Evolutionary conservation across 495 filamentous ascomycete species (phyloP), one percentile per base, ranked within the genome.

Genomic region (Aspergillus kassunensis): DNA sequence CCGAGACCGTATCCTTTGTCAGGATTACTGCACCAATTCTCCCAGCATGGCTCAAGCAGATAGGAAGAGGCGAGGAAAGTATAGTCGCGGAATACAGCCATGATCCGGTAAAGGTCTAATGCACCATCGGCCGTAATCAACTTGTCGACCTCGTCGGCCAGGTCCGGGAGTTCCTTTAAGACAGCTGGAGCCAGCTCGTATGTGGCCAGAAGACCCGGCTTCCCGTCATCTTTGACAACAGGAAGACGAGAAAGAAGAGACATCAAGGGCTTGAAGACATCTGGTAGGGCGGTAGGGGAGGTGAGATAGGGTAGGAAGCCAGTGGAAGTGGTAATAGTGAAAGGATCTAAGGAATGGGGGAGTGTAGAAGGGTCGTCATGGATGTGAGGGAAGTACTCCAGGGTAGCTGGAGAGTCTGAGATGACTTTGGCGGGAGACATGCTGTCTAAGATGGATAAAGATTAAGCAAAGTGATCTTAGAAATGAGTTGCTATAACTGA

Each of bases 11-110:
- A 96, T 1, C 73, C 72, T 55, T 84, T 77, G 0, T 82, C 86
- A 15, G 70, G 67, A 23, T 78, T 77, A 47, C 85, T 65, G 58
- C 80, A 84, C 57, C 85, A 75, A 57, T 60, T 77, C 72, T 85
- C 74, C 70, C 91, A 90, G 67, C 91, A 96, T n/a, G 91, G 91
- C 73, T 96, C 91, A n/a, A 96, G 79, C 13, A 96, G 74, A 63
- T 93, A 95, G 0, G 90, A 86, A 12, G 87, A 91, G 1, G 90
- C 88, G 3, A 96, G 71, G 72, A 95, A 96, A 21, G 86, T 85
- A 64, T 96, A 96, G 71, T 96, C 91, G 20, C 91, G 75, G 67
- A 95, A 95, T 47, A 92, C 70, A 23, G 89, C 91, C 62, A 88
- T 89, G 74, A 92, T 77, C 24, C 86, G 72, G 15, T 84, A 84